Evolutionary conservation across 179 eudicot species (phyloP).

Genomic region (Dionaea muscipula): DNA sequence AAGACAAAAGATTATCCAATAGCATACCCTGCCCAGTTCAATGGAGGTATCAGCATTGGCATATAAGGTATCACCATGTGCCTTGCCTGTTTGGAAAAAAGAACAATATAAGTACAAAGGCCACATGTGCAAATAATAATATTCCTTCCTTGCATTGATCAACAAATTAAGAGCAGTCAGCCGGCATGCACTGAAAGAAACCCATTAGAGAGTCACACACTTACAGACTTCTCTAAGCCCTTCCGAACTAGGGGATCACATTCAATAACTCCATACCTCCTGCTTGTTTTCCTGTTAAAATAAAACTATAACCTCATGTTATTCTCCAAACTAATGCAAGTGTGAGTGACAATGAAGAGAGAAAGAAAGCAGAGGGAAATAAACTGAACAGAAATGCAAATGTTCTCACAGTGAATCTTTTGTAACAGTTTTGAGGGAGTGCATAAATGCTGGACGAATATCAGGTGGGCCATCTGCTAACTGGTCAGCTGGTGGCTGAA

Average conservation of each 20-base stretch:
- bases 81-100: conserved; percentile 50
- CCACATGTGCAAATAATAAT: not conserved
- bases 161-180: not conserved
- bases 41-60: conserved; percentile 96
- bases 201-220: conserved; percentile 13
- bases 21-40: conserved; percentile 81
- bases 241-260: conserved; percentile 77
- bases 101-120: conserved; percentile 1
- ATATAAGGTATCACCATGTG: conserved; percentile 96
- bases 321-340: not conserved
- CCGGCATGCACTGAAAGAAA: not conserved
- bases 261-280: conserved; percentile 73
- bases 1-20: conserved; percentile 1
- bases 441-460: conserved; percentile 86
- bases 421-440: conserved; percentile 34
- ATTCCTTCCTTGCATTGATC: not conserved
- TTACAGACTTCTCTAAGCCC: conserved; percentile 84
- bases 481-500: conserved; percentile 71
- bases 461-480: conserved; percentile 56
- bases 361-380: not conserved
- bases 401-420: conserved; percentile 30
- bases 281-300: conserved; percentile 38
- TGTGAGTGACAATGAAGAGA: not conserved
- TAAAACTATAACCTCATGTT: conserved; percentile 2
- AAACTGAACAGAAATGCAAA: not conserved